phyloP scores from a whole-genome alignment of 1,139 yeast species.

The Meyerozyma carpophila region DNA sequence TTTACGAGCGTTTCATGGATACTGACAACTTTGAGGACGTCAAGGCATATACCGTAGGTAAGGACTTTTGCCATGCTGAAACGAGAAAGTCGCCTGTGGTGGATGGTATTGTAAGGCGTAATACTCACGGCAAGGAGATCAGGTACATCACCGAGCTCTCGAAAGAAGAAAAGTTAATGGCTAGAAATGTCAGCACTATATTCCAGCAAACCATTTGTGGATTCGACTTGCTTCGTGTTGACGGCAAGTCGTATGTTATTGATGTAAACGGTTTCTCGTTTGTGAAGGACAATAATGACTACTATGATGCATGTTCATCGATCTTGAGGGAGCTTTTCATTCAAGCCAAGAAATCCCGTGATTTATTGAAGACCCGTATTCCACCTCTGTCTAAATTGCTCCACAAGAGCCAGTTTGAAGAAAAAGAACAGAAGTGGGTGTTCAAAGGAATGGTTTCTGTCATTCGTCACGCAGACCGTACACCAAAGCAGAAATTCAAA shows the following conservation, averaged over 20 bases:
- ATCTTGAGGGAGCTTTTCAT: conserved; percentile 73
- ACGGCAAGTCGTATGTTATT: conserved; percentile 85
- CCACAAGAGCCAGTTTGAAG: conserved; percentile 50
- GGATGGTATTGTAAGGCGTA: conserved; percentile 95
- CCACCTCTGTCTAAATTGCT: conserved; percentile 34
- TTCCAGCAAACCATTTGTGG: conserved; percentile 98
- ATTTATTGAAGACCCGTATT: conserved; percentile 33
- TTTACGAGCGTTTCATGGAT: conserved; percentile 94
- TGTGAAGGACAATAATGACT: conserved; percentile 85
- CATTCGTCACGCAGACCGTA: conserved; percentile 95
- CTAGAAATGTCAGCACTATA: conserved; percentile 63
- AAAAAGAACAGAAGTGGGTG: conserved; percentile 93
- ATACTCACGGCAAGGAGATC: conserved; percentile 96
- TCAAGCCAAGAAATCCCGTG: conserved; percentile 46
- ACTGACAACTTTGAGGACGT: conserved; percentile 98
- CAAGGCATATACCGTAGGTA: conserved; percentile 96
- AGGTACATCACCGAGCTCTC: conserved; percentile 80
- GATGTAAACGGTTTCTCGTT: conserved; percentile 98
- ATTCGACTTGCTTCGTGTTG: conserved; percentile 85
- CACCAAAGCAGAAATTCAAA: conserved; percentile 98
- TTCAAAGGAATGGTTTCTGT: conserved; percentile 90
- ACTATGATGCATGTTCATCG: conserved; percentile 79
- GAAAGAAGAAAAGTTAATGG: conserved; percentile 73
- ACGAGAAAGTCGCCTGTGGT: conserved; percentile 98
- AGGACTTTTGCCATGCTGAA: conserved; percentile 90